Evolutionary conservation across 768 basidiomycete species (phyloP).

Genomic region (Rhodosporidiobolus odoratus): DNA sequence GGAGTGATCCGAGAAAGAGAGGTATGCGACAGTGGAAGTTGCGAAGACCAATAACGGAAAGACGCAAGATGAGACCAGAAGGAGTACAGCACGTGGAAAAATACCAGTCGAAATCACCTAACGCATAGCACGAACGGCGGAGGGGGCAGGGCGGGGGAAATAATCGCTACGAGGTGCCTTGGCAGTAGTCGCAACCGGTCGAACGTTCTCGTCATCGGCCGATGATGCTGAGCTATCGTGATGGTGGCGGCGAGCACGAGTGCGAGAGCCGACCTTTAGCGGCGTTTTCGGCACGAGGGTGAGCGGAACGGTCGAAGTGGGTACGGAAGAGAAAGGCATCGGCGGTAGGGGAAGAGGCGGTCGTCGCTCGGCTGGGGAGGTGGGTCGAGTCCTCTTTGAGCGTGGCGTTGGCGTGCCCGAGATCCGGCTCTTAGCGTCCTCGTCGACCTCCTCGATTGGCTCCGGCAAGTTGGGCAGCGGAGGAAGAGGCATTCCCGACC

Average conservation of each 20-base stretch:
- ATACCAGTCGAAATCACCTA: background rate
- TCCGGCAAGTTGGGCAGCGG: constrained; percentile 10
- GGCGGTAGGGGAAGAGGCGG: background rate
- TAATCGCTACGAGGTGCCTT: background rate
- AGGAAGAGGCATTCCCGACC: background rate
- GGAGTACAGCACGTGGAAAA: background rate
- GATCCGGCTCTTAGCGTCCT: constrained; percentile 18
- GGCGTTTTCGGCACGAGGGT: background rate
- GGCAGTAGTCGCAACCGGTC: background rate
- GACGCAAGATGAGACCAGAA: background rate
- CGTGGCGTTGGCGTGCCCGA: constrained; percentile 13
- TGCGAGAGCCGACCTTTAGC: background rate
- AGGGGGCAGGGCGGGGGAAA: background rate
- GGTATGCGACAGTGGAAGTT: too few relatives aligned
- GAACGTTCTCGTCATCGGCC: constrained; percentile 1
- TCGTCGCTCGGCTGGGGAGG: background rate
- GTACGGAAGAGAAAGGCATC: background rate
- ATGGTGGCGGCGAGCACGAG: background rate
- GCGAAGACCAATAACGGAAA: background rate
- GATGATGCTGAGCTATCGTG: background rate
- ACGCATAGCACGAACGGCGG: background rate
- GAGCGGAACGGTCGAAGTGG: background rate
- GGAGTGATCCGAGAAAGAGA: too few relatives aligned
- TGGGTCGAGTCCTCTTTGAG: background rate
- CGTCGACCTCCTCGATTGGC: constrained; percentile 19